Evolutionary conservation across 2,329 filamentous ascomycete species (phyloP), one percentile per base, ranked within the genome.

Genomic region (Fusarium tricinctum): DNA sequence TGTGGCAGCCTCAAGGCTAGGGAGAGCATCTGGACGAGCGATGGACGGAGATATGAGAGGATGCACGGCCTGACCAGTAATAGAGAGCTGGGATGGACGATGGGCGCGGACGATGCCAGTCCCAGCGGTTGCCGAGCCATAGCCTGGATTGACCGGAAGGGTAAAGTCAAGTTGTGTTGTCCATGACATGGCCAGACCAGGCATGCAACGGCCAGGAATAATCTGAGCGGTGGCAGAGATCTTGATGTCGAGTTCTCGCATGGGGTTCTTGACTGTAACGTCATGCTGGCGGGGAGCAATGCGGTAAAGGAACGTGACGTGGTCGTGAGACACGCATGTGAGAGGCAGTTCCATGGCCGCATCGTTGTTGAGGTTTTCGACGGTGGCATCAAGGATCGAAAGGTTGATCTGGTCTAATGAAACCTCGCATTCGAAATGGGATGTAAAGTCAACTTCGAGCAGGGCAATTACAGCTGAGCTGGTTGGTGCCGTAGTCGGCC

Each of bases 281-380:
- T 86, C 83, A n/a, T 78, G 79, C 48, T 83, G 81, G 38, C 81
- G 79, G 3, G 88, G 87, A 13, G 81, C 79, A 60, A 93, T 85
- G 53, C 86, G 87, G 80, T 93, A 95, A 53, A 94, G 81, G 70
- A 93, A 89, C 3, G 91, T 92, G 64, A 93, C 81, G 76, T 94
- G 91, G 74, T 95, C 92, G 71, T 91, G 89, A 17, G 91, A 87
- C 15, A 88, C 88, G 74, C 89, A 90, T 42, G 82, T 82, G 26
- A 91, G 80, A 6, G 89, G 87, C 20, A 91, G 79, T n/a, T 70
- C 45, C 71, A 81, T 75, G 26, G 83, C 84, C 3, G 83, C 79
- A 44, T 83, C 77, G 38, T 79, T 78, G 65, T 86, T 88, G 15
- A 91, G 83, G 58, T 87, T 82, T 56, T 89, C 84, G 19, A 91